Evolutionary conservation across 2,329 filamentous ascomycete genomes (phyloP).

Genomic region (Cryphonectria japonica): DNA sequence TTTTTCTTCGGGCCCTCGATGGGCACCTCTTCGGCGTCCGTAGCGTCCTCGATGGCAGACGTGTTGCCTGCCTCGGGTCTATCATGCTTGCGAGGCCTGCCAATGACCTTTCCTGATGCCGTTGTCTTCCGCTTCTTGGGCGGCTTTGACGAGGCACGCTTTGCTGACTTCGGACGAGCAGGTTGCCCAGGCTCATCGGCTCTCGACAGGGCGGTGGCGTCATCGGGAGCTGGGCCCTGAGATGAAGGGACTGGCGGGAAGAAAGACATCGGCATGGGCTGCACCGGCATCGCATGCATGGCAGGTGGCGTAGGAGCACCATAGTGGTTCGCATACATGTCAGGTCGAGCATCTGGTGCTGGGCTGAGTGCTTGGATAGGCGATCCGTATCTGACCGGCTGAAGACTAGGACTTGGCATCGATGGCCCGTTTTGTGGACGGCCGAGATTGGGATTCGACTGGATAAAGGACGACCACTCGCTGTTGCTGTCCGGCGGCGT

Average conservation of each 20-base stretch:
- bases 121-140: slow-evolving; percentile 48
- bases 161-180: slow-evolving; percentile 43
- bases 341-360: slow-evolving; percentile 25
- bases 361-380: slow-evolving; percentile 24
- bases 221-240: slow-evolving; percentile 29
- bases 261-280: slow-evolving; percentile 21
- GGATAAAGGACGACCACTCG: slow-evolving; percentile 79
- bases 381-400: slow-evolving; percentile 32
- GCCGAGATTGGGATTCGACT: slow-evolving; percentile 64
- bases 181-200: slow-evolving; percentile 35
- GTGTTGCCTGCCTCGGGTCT: slow-evolving; percentile 63
- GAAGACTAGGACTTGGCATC: slow-evolving; percentile 42
- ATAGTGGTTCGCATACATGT: slow-evolving; percentile 13
- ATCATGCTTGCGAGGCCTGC: slow-evolving; percentile 59
- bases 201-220: slow-evolving; percentile 33
- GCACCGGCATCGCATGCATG: slow-evolving; percentile 6
- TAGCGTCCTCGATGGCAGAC: slow-evolving; percentile 71
- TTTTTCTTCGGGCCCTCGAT: slow-evolving; percentile 67
- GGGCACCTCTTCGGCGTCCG: slow-evolving; percentile 59
- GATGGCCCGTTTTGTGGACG: slow-evolving; percentile 43
- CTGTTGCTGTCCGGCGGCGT: slow-evolving; percentile 62
- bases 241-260: slow-evolving; percentile 32
- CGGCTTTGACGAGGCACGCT: slow-evolving; percentile 63
- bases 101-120: slow-evolving; percentile 57
- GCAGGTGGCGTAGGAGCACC: slow-evolving; percentile 29